Evolutionary conservation across 2,329 filamentous ascomycete species (phyloP), one percentile per base, ranked within the genome.

Genomic region (Xylariaceae sp.): DNA sequence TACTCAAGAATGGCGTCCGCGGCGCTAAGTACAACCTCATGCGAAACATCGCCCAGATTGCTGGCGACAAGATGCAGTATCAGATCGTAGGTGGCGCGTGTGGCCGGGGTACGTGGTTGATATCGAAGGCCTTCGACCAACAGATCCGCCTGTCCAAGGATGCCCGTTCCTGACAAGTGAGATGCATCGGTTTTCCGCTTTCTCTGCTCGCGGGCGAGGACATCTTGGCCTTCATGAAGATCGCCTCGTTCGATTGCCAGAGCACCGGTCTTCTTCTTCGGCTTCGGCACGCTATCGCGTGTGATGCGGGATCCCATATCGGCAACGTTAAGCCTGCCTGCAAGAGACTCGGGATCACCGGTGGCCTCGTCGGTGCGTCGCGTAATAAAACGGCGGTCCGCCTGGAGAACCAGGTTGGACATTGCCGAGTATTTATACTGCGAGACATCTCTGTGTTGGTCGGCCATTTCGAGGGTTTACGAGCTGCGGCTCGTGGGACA

Each of bases 321-420:
- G 55, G 81, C 79, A 57, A 98, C 90, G 52, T 85, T 90, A 62
- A 98, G 82, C 53, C 89, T 84, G 38, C 92, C 92, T 41, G 92
- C 94, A 43, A 98, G 79, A 41, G 94, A 98, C 69, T 98, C 92
- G 36, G 92, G 94, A 63, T 98, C 92, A 56, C 92, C 92, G 36
- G 90, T 97, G 49, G 88, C 83, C 70, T 98, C 94, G 67, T 98
- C 90, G 54, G 83, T 88, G 57, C 88, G 82, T 63, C 92, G 82
- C 50, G 88, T 88, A 56, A 94, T 84, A 63, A 98, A 97, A 56
- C 92, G 84, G 69, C 89, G 84, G 73, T 98, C 92, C 71, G 88
- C 89, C 85, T 98, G 92, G 79, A 98, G 87, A 62, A 98, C 92
- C 88, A 98, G 84, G 81, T 98, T 98, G 71, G 92, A 98, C 92